Evolutionary conservation across 2,329 filamentous ascomycete genomes (phyloP), one percentile per base, ranked within the genome.

Genomic region (Neofusicoccum umdonicola): DNA sequence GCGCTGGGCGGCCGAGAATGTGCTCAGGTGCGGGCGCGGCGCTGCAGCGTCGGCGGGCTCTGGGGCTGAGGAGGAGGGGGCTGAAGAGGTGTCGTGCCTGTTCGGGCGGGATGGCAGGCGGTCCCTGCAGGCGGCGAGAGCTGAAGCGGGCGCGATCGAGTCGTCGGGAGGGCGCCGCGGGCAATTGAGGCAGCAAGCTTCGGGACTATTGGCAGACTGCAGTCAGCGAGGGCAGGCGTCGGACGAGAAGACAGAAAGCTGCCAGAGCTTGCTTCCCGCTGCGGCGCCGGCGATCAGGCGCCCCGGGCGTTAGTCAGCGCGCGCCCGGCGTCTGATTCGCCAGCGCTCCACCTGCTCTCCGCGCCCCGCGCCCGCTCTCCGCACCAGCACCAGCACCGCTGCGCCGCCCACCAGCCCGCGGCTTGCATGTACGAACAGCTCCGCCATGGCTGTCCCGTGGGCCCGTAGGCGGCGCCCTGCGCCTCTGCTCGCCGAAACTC

Each of bases 211-310:
- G 56, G 37, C 19, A 15, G 56, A 47, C 41, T 60, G 56, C 56
- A 47, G 56, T 60, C 56, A 60, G 56, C 56, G 56, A 8, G 39
- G n/a, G 42, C 56, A 6, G 39, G 56, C 31, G 31, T 60, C 56
- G 56, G 56, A 37, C 56, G 56, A 60, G 42, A 60, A 60, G 56
- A 60, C 41, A 60, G 56, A 47, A 27, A 44, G 54, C 13, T 27
- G 52, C 19, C 52, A 56, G 52, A 56, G 52, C 56, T 60, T 44
- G 39, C 34, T 37, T 47, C 56, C 52, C 52, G 52, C 37, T 11
- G 52, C 27, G 39, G 37, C 51, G 52, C 12, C 27, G 56, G 12
- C 56, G 56, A 60, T 60, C 56, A 60, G 42, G 56, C 61, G 27
- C n/a, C 35, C 60, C 57, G 17, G 3, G 8, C 15, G 17, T 63